Evolutionary conservation across 495 filamentous ascomycete species (phyloP).

Genomic region (Podospora pseudopauciseta): DNA sequence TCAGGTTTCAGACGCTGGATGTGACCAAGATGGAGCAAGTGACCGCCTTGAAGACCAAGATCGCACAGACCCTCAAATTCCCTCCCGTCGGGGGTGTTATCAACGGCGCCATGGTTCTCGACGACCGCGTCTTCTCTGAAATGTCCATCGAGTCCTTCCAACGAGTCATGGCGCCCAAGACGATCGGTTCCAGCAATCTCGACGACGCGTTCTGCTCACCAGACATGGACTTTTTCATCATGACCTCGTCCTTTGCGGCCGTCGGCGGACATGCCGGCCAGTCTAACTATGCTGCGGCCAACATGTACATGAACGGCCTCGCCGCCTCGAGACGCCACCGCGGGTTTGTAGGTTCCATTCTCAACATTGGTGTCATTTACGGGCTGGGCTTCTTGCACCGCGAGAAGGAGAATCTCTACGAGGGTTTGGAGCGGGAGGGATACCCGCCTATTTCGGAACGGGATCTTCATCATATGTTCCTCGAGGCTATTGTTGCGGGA

Average conservation of each 20-base stretch:
- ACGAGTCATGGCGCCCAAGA: conserved; percentile 44
- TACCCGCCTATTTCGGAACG: conserved; percentile 56
- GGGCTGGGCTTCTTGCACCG: conserved; percentile 55
- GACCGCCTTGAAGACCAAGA: conserved; percentile 25
- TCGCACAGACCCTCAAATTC: conserved; percentile 15
- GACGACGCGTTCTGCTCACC: conserved; percentile 31
- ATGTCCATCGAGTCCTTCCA: conserved; percentile 44
- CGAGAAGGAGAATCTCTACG: conserved; percentile 42
- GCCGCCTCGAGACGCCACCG: conserved; percentile 34
- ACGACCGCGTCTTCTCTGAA: conserved; percentile 45
- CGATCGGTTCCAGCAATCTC: conserved; percentile 41
- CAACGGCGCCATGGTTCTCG: conserved; percentile 55
- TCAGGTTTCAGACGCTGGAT: conserved; percentile 37
- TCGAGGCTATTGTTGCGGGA: conserved; percentile 51
- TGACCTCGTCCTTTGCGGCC: conserved; percentile 48
- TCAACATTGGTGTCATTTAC: conserved; percentile 57
- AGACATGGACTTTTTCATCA: conserved; percentile 47
- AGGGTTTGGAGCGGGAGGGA: conserved; percentile 41
- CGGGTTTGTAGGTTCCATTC: conserved; percentile 39
- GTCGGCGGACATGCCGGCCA: conserved; percentile 48
- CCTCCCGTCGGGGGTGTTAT: conserved; percentile 46
- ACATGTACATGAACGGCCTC: conserved; percentile 52
- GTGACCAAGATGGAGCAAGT: conserved; percentile 34
- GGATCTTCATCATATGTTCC: conserved; percentile 58
- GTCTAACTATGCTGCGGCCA: conserved; percentile 54